Evolutionary conservation across 2,329 filamentous ascomycete species (phyloP), one percentile per base, ranked within the genome.

Genomic region (Lecanicillium sp.): DNA sequence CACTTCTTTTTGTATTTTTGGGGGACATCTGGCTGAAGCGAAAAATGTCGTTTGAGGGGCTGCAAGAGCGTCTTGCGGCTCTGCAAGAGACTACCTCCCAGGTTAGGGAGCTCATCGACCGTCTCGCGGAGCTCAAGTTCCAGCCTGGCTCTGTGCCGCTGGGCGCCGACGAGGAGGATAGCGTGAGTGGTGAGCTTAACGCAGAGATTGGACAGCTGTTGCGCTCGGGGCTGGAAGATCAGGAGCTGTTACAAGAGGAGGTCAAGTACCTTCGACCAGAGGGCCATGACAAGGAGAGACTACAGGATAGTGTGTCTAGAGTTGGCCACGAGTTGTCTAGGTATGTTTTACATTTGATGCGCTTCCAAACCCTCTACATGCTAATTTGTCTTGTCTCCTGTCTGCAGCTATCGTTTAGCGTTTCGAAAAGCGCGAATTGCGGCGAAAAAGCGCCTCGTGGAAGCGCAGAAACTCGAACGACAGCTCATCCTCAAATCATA

Each of bases 361-460:
- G n/a, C n/a, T n/a, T n/a, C n/a, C n/a, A n/a, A n/a, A n/a, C n/a
- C n/a, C n/a, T n/a, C n/a, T n/a, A n/a, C n/a, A n/a, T n/a, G 13
- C 28, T 25, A 16, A 30, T 29, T 34, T 25, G 27, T n/a, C 9
- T 34, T 19, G 16, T 33, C 35, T n/a, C 9, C 14, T 42, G 11
- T 29, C n/a, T 17, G 12, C 30, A 77, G 68, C 43, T 73, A 63
- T 45, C 70, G 86, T 43, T 66, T 71, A 25, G 74, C 78, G 22
- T 95, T 94, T 59, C 81, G 89, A 48, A 83, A 79, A 57, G 89
- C 90, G 11, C 85, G 94, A 53, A 66, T 95, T 38, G 69, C 75
- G 18, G 88, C 87, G 15, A 90, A 86, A 58, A 75, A 78, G 47
- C 83, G 77, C 60, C 74, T 88, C 28, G 77, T 85, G 51, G 65